Evolutionary conservation across 2,329 filamentous ascomycete species (phyloP).

Genomic region (Penicillium occitanis): DNA sequence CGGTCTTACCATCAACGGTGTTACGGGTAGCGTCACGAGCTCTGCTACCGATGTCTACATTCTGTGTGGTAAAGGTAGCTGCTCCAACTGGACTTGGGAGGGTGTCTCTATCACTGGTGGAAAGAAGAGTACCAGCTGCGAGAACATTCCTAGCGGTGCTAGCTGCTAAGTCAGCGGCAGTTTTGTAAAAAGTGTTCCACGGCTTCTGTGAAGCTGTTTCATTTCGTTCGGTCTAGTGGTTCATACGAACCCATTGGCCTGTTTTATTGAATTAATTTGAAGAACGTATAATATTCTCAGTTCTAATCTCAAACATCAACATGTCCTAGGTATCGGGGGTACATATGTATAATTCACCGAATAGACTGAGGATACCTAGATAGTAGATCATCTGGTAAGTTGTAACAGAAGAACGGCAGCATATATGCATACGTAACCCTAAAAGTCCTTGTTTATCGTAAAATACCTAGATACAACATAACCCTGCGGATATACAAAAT

Average conservation of each 20-base stretch:
- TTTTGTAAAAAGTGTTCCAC: neutral
- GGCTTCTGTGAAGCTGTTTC: neutral
- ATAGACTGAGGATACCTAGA: neutral
- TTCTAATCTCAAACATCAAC: neutral
- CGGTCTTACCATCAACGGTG: slow-evolving; percentile 37
- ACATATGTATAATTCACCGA: no score
- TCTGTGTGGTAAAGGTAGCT: slow-evolving; percentile 52
- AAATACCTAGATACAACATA: neutral
- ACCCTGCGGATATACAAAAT: neutral
- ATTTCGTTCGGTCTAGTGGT: neutral
- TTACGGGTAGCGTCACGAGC: slow-evolving; percentile 48
- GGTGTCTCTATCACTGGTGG: slow-evolving; percentile 54
- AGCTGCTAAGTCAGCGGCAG: slow-evolving; percentile 32
- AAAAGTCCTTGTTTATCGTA: neutral
- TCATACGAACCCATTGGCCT: neutral
- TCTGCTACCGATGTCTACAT: slow-evolving; percentile 53
- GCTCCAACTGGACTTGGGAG: slow-evolving; percentile 55
- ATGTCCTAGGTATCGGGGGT: neutral
- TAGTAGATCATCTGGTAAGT: neutral
- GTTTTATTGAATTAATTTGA: neutral
- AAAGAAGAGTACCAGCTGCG: slow-evolving; percentile 44
- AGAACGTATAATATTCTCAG: neutral
- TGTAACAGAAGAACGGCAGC: neutral
- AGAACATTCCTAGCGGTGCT: slow-evolving; percentile 41
- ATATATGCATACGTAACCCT: neutral